phyloP scores from a whole-genome alignment of 2,329 filamentous ascomycete species.

The Penicillium paneum region DNA sequence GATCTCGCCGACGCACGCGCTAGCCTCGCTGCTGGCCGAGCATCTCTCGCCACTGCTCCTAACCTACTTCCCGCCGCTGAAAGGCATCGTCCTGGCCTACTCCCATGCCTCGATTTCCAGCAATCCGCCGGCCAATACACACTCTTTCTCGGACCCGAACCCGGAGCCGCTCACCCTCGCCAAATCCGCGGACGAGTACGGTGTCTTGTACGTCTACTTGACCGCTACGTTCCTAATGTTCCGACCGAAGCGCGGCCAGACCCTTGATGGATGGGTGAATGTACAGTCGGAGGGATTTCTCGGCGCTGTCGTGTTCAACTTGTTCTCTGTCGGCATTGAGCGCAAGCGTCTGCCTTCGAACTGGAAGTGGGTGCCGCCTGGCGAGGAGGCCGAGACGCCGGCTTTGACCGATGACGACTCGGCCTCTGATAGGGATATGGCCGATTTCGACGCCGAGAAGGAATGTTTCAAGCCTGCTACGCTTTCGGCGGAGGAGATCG shows the following conservation, averaged over 20 bases:
- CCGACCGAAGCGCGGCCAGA: constrained; percentile 67
- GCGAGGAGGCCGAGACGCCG: constrained; percentile 30
- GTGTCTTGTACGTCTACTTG: constrained; percentile 81
- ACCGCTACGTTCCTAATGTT: constrained; percentile 85
- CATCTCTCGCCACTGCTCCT: constrained; percentile 62
- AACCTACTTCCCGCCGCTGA: constrained; percentile 59
- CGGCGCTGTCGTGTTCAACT: constrained; percentile 82
- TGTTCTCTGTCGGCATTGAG: constrained; percentile 88
- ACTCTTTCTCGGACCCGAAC: constrained; percentile 27
- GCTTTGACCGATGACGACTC: constrained; percentile 29
- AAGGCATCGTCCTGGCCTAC: constrained; percentile 57
- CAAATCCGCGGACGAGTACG: constrained; percentile 70
- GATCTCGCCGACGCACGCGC: constrained; percentile 50
- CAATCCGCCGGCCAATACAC: constrained; percentile 37
- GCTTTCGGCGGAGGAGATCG: constrained; percentile 32
- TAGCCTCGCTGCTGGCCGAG: constrained; percentile 58
- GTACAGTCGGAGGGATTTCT: constrained; percentile 86
- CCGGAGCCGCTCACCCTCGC: constrained; percentile 42
- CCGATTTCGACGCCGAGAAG: constrained; percentile 36
- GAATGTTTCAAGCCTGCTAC: constrained; percentile 41
- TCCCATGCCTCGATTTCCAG: constrained; percentile 44
- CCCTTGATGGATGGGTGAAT: constrained; percentile 77
- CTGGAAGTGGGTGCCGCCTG: constrained; percentile 75
- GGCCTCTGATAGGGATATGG: constrained; percentile 12
- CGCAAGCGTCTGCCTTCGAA: constrained; percentile 67